Conservation (phyloP, 441 rosid species). For the Erysimum cheiri region DNA sequence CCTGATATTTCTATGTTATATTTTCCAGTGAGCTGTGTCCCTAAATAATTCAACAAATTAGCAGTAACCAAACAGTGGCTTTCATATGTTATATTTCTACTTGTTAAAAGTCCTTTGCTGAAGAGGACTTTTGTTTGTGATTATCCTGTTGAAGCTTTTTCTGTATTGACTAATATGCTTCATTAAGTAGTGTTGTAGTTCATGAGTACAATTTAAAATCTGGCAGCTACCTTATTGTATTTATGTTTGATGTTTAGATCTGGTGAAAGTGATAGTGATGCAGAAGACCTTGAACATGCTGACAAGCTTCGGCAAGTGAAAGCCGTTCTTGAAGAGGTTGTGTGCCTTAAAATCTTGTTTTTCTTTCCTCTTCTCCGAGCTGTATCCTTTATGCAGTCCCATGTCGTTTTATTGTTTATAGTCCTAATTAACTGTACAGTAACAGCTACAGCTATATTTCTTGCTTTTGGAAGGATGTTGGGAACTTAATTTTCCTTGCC, state of each 20-base stretch:
- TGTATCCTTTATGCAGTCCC: constrained; percentile 21
- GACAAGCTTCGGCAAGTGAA: constrained; percentile 99
- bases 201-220: background rate
- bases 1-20: constrained; percentile 14
- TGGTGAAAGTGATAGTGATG: constrained; percentile 97
- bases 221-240: constrained; percentile 17
- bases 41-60: background rate
- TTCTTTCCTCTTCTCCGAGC: constrained; percentile 23
- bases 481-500: background rate
- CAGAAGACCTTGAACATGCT: constrained; percentile 99
- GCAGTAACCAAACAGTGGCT: constrained; percentile 13
- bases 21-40: background rate
- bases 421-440: constrained; percentile 12
- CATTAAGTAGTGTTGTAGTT: constrained; percentile 3
- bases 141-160: constrained; percentile 11
- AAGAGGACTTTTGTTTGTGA: constrained; percentile 15
- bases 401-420: constrained; percentile 7
- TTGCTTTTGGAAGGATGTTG: background rate
- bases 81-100: background rate
- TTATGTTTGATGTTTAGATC: constrained; percentile 43
- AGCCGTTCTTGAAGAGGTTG: constrained; percentile 99
- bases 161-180: constrained; percentile 2
- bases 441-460: background rate
- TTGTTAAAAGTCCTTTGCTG: background rate
- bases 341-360: constrained; percentile 8